Evolutionary conservation across 495 filamentous ascomycete species (phyloP).

Genomic region (Tuber borchii): DNA sequence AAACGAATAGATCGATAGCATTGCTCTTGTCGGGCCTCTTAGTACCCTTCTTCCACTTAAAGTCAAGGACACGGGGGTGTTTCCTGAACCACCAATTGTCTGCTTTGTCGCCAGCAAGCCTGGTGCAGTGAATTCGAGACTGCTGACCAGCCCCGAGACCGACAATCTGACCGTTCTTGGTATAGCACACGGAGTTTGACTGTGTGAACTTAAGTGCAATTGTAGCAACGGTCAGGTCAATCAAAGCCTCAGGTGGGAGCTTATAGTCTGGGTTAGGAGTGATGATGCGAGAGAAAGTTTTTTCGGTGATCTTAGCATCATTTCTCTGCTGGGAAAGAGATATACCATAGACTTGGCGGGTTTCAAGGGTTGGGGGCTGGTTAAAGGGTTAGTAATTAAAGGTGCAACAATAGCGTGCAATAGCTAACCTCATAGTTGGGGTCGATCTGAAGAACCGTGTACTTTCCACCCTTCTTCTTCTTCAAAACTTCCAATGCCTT

Average conservation of each 20-base stretch:
- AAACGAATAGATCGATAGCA: conserved; percentile 89
- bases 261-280: conserved; percentile 66
- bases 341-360: conserved; percentile 79
- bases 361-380: conserved; percentile 63
- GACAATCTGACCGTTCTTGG: conserved; percentile 86
- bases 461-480: conserved; percentile 98
- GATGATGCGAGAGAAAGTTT: conserved; percentile 77
- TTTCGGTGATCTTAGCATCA: conserved; percentile 74
- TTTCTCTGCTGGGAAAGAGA: conserved; percentile 83
- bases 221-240: conserved; percentile 90
- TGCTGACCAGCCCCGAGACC: conserved; percentile 95
- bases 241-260: conserved; percentile 71
- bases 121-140: conserved; percentile 95
- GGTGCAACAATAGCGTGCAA: background rate
- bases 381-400: background rate
- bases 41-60: conserved; percentile 94
- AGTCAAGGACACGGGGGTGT: conserved; percentile 72
- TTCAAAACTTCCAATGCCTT: conserved; percentile 84
- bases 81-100: conserved; percentile 99
- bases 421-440: conserved; percentile 57
- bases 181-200: conserved; percentile 97
- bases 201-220: conserved; percentile 97
- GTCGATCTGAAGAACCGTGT: conserved; percentile 93
- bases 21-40: conserved; percentile 97
- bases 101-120: conserved; percentile 95